Base-by-base conservation (phyloP, 768 basidiomycete species). In the Kwoniella pini region DNA sequence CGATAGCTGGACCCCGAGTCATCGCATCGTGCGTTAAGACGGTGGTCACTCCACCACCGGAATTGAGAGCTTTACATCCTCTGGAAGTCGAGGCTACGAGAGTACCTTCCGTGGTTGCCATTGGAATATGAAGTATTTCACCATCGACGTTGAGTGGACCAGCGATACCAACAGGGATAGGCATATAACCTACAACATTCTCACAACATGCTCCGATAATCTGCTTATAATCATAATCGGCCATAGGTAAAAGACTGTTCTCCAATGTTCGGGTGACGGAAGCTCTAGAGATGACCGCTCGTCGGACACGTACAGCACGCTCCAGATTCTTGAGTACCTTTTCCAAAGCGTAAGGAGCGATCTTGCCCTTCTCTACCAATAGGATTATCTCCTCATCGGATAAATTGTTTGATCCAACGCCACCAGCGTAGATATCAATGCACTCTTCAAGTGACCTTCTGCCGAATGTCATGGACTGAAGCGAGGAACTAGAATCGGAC, bases 51-150 rank as follows among this genome's bases (percentile, higher is more conserved):
- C 96, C 96, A 53, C 95, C 94, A 48, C 91, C 90, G 1, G 91
- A 86, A 76, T 99, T 98, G 69, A 98, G 86, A 0, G 96, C 96
- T 80, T 98, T 99, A 82, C 92, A 96, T 6, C 95, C 96, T 63
- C 96, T 88, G 0, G 95, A 97, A 0, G 95, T 90, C 4, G 95
- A 98, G 0, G 96, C 96, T 62, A 98, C 94, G 55, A 99, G 86
- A 0, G 96, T 98, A 60, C 96, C 96, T 78, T 99, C 96, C n/a
- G 96, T 94, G 4, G 96, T 99, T 42, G 96, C 96, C 96, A 99
- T 98, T 7, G 96, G 96, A 70, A 99, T 94, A 39, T 87, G 95
- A 69, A 86, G 86, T 46, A 87, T 80, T 40, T 84, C 80, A 28
- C 90, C 92, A 70, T 99, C 95, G 73, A 99, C 84, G 43, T 85